Base-by-base conservation (phyloP, 306 rosid species). In the Sophora flavescens region DNA sequence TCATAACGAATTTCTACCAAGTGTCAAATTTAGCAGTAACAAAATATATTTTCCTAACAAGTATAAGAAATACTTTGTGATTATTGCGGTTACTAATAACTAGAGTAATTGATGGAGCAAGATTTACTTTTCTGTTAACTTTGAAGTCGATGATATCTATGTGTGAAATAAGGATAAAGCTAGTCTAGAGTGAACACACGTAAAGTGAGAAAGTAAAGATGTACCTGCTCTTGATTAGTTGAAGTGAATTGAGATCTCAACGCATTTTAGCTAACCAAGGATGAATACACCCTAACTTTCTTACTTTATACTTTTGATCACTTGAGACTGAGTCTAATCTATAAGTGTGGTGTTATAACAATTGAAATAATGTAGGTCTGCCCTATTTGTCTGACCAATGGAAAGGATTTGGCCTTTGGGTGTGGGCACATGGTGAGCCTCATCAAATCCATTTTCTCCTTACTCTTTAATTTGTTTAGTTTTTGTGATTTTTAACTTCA, bases 391-490 rank as follows among this genome's bases (percentile, higher is more conserved):
- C 75, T 94, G 66, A 89, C 96, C 52, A 87, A 90, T 69, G 80
- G 61, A 42, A 94, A 47, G 78, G 96, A 94, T 68, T 68, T 87
- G 81, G 98, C 98, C 4, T 94, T 94, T 71, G 87, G 85, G 36
- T 94, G 97, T 75, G 96, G 97, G 10, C 98, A 94, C 89, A 81
- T 90, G 98, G 97, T 93, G 78, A 85, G 91, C 66, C 67, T 41
- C 75, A 36, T 1, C 45, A 22, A 45, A 36, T 36, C 16, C 26
- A 47, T 10, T 1, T 8, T 52, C 6, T 22, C 42, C 64, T 59
- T n/a, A 6, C 39, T 60, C 57, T 22, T 9, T 17, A 47, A 12
- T 47, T 6, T 67, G 26, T 15, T 51, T 51, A 39, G 14, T n/a
- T 54, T 41, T 36, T 33, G 17, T 14, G 48, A 8, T 48, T 48